phyloP scores from a whole-genome alignment of 1,139 yeast genomes.

The Kluyveromyces sp. region DNA sequence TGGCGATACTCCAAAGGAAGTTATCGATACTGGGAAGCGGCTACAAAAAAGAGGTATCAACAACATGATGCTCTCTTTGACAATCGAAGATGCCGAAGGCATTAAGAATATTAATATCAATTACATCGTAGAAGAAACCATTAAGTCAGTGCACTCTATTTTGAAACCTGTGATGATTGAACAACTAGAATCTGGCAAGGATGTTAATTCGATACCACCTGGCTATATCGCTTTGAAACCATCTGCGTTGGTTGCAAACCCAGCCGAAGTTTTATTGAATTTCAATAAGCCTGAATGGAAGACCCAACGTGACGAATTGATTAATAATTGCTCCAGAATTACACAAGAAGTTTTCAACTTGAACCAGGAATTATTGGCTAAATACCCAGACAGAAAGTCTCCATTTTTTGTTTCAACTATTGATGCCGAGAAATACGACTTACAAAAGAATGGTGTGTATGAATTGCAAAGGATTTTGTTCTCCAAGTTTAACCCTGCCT shows the following conservation, averaged over 20 bases:
- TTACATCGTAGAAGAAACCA: conserved; percentile 58
- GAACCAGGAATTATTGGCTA: conserved; percentile 39
- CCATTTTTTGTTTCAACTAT: conserved; percentile 83
- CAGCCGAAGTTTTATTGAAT: conserved; percentile 65
- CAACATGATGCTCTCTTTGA: conserved; percentile 89
- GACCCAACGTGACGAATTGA: conserved; percentile 50
- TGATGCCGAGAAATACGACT: conserved; percentile 86
- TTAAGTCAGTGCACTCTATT: conserved; percentile 58
- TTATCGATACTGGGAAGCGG: conserved; percentile 58
- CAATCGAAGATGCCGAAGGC: conserved; percentile 91
- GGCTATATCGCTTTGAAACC: conserved; percentile 91
- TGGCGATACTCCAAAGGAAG: conserved; percentile 71
- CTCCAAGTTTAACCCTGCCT: conserved; percentile 57
- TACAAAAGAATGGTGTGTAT: conserved; percentile 80
- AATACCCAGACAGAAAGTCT: conserved; percentile 61
- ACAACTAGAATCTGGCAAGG: conserved; percentile 40
- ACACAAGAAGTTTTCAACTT: conserved; percentile 50
- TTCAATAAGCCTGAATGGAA: conserved; percentile 48
- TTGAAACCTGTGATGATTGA: conserved; percentile 61
- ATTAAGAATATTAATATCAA: conserved; percentile 52
- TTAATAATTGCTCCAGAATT: conserved; percentile 54
- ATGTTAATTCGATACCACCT: conserved; percentile 61
- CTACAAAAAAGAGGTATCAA: conserved; percentile 69
- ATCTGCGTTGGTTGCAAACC: conserved; percentile 75
- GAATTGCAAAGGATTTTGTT: conserved; percentile 81